Base-by-base conservation (phyloP, 2,329 filamentous ascomycete species). In the Alternaria gaisen region DNA sequence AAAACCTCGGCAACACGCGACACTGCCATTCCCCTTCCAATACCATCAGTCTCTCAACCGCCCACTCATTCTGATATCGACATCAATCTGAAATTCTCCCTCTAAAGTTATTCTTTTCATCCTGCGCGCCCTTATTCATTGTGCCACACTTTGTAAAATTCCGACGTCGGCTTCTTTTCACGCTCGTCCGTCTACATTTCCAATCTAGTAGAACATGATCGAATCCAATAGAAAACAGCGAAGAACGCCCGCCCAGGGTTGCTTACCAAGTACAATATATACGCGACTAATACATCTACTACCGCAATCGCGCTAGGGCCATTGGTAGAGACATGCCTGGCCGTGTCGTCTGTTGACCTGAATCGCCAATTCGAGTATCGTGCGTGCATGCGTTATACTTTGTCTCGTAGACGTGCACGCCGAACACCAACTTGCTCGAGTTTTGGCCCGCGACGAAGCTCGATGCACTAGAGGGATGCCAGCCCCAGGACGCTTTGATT, bases 1-100 rank as follows among this genome's bases (percentile, higher is more conserved):
- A 44, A 60, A 65, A 60, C 64, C 64, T 65, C 59, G 64, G 66
- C 65, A 54, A 18, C 12, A 54, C 55, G 36, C 59, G 43, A 55
- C 44, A 26, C 32, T 20, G n/a, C 38, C 28, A 24, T n/a, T 53
- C 4, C 52, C 26, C 44, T 44, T 30, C 18, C 22, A n/a, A 6
- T 43, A 36, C 40, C 40, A 20, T 24, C 52, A 18, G 11, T 30
- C 22, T 26, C 22, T 18, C 46, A 2, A 42, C 38, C 18, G 20
- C 42, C n/a, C 4, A 16, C 24, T 18, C 9, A 22, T 30, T 18
- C 12, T 10, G 34, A 18, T 14, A 48, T 8, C 1, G 1, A 11
- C 10, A 48, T 48, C 18, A 14, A 11, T 36, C 14, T 16, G 32
- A 36, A 14, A 14, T 10, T 32, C 30, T 4, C 30, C 30, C 18